Evolutionary conservation across 2,329 filamentous ascomycete species (phyloP), one percentile per base, ranked within the genome.

Genomic region (Fusarium keratoplasticum): DNA sequence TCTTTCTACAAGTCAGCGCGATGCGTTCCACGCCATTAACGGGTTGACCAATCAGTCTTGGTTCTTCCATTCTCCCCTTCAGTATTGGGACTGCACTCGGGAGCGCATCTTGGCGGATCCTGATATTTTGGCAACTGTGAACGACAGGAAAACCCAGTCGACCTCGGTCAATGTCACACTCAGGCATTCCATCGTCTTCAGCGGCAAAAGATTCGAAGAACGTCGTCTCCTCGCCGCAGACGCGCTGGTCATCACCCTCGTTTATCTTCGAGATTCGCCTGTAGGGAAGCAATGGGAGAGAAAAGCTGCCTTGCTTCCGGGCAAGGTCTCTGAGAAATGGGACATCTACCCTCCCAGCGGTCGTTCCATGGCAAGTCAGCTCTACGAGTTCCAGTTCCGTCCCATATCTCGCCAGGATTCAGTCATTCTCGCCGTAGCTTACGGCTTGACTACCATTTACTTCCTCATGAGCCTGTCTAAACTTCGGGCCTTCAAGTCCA

Each of bases 11-110:
- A 75, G 78, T 16, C 83, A 88, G 71, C 86, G 90, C 33, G 88
- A 92, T 77, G 80, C 86, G 10, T 84, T 89, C 29, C 90, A 92
- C 77, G 87, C 89, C 61, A 84, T 86, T 74, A 91, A 92, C 76
- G 90, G 89, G 16, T 81, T 90, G 36, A 89, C 87, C 5, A 88
- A 90, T 73, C 84, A 90, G 75, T 90, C 90, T 5, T 95, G 93
- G 93, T 93, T 94, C 75, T 94, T 94, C 78, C 93, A 95, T 77
- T 95, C 94, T n/a, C 93, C 94, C 2, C 83, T 96, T 63, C 91
- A 94, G 81, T 95, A 95, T 81, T 96, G 94, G 94, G 88, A 90
- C 69, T 93, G 91, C 79, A 93, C 87, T n/a, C 78, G 84, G 7
- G 86, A 89, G 1, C 82, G 82, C 8, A 89, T 96, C 59, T 80